Evolutionary conservation across 2,329 filamentous ascomycete species (phyloP), one percentile per base, ranked within the genome.

Genomic region (Ampelomyces quisqualis): DNA sequence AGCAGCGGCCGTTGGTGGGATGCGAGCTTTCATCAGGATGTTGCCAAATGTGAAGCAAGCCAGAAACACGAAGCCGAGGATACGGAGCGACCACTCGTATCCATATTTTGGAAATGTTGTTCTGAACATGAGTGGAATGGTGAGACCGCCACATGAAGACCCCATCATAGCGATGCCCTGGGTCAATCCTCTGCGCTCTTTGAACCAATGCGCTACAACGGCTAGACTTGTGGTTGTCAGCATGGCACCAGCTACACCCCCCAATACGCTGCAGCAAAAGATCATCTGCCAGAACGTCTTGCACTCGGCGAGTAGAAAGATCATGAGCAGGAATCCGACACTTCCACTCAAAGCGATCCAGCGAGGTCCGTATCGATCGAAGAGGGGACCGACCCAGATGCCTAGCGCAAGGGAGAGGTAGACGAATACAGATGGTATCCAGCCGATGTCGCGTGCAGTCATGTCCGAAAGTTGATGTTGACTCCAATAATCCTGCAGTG

Each of bases 371-470:
- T 67, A 65, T n/a, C 59, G 57, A 33, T 67, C 64, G 38, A 67
- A 95, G 10, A 95, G 71, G 0, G 90, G 90, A 0, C 90, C 90
- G 33, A 94, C 81, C 58, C 91, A 89, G 13, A 95, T 78, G 10
- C 89, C 89, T 23, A 88, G 80, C 53, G 90, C 86, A 62, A 95
- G 91, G 36, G 84, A 81, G 5, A 95, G 71, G 56, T 93, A 93
- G 2, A 86, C 81, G 59, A 90, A 93, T n/a, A 95, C 71, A 30
- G 86, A 87, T 47, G 93, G 90, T 36, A 95, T 87, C 90, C 90
- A 95, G n/a, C 88, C 88, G 14, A 91, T 81, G 7, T 82, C 51
- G 81, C 81, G 48, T 70, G 60, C 52, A 7, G 55, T 79, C 62
- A 88, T 82, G 21, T 73, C 66, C 6, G 75, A 73, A 4, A 95